These are phyloP conservation scores for Taphrina populina DNA, from an alignment of 1,139 yeast genomes.

Conservation along the genomic window DNA sequence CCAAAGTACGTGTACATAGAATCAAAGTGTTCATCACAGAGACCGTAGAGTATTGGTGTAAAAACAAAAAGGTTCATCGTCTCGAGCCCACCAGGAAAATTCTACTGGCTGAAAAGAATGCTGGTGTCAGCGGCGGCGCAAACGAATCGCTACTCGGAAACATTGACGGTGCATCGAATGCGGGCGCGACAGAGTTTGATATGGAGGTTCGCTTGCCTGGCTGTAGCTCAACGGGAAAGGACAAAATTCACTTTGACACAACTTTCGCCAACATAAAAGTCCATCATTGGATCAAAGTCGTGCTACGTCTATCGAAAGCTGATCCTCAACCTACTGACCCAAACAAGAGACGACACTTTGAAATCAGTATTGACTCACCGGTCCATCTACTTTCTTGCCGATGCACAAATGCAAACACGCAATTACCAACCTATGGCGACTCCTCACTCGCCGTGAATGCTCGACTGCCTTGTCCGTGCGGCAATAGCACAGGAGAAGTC, in stretches of 20 bases:
- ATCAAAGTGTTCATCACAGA: constrained; percentile 83
- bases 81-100: constrained; percentile 85
- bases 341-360: constrained; percentile 74
- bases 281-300: constrained; percentile 91
- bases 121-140: constrained; percentile 36
- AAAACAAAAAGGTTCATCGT: constrained; percentile 80
- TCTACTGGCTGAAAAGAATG: constrained; percentile 66
- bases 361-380: constrained; percentile 88
- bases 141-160: constrained; percentile 45
- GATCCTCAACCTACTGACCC: constrained; percentile 52
- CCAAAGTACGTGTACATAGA: constrained; percentile 82
- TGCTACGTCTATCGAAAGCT: constrained; percentile 68
- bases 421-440: constrained; percentile 47
- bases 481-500: constrained; percentile 24
- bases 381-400: constrained; percentile 65
- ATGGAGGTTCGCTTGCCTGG: constrained; percentile 78
- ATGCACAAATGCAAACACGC: constrained; percentile 46
- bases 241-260: constrained; percentile 75
- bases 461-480: constrained; percentile 42
- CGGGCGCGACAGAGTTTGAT: constrained; percentile 60
- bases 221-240: constrained; percentile 49
- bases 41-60: constrained; percentile 84
- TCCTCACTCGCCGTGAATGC: constrained; percentile 37
- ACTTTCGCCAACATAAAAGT: constrained; percentile 72
- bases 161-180: constrained; percentile 45